Evolutionary conservation across 2,329 filamentous ascomycete species (phyloP).

Genomic region (Epicoccum nigrum): DNA sequence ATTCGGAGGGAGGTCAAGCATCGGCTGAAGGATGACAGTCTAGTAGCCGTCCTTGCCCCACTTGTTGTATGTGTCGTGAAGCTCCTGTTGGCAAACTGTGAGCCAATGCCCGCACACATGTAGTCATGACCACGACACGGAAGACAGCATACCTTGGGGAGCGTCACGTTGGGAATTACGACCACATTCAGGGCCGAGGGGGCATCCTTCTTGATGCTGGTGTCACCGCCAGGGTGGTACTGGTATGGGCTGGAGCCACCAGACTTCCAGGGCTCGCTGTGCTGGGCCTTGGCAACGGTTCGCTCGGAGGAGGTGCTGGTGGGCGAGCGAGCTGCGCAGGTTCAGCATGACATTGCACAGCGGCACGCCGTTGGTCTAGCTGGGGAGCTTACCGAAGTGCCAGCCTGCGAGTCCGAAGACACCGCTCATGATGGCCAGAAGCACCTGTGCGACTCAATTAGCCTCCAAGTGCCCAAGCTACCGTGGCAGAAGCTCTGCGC

Average conservation of each 20-base stretch:
- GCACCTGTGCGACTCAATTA: slow-evolving; percentile 66
- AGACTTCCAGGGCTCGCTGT: slow-evolving; percentile 91
- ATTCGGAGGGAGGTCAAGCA: slow-evolving; percentile 11
- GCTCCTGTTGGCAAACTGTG: slow-evolving; percentile 60
- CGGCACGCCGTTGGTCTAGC: slow-evolving; percentile 7
- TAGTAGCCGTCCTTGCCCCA: slow-evolving; percentile 95
- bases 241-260: slow-evolving; percentile 65
- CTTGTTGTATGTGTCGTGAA: slow-evolving; percentile 99
- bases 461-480: slow-evolving; percentile 13
- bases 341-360: slow-evolving; percentile 19
- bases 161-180: slow-evolving; percentile 88
- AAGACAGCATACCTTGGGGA: slow-evolving; percentile 67
- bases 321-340: slow-evolving; percentile 74
- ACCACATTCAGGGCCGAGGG: slow-evolving; percentile 95
- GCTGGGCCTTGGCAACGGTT: slow-evolving; percentile 73
- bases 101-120: slow-evolving; percentile 11
- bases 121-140: not conserved
- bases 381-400: slow-evolving; percentile 72
- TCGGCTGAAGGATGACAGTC: slow-evolving; percentile 3
- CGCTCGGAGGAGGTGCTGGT: slow-evolving; percentile 84
- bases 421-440: slow-evolving; percentile 88
- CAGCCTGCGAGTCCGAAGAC: slow-evolving; percentile 87
- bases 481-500: slow-evolving; percentile 29
- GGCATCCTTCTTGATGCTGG: slow-evolving; percentile 80
- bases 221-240: slow-evolving; percentile 80